Evolutionary conservation across 495 filamentous ascomycete species (phyloP).

Genomic region (Talaromyces proteolyticus): DNA sequence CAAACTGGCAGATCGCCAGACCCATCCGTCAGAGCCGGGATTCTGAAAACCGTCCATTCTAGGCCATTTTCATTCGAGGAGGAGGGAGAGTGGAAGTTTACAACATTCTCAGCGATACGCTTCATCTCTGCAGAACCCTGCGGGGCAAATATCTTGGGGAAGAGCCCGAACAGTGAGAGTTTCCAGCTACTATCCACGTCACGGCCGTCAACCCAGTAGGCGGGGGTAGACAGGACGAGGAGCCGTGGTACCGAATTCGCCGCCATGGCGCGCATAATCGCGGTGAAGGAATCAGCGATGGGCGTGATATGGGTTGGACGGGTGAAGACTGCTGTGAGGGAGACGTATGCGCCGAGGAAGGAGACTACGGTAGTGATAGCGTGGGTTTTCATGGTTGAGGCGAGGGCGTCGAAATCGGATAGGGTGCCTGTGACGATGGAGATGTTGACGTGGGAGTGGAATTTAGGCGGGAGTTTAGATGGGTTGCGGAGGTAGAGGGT

Average conservation of each 20-base stretch:
- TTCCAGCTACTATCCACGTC: not conserved
- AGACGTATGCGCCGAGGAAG: not conserved
- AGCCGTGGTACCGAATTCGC: not conserved
- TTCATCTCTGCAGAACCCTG: not conserved
- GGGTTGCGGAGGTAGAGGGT: not conserved
- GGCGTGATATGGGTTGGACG: not conserved
- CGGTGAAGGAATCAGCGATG: not conserved
- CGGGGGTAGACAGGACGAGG: not conserved
- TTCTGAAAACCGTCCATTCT: not conserved
- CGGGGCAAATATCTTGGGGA: not conserved
- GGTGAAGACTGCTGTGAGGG: not conserved
- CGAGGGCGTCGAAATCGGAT: not conserved
- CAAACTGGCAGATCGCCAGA: not conserved
- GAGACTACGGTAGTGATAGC: not conserved
- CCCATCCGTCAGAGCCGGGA: not conserved
- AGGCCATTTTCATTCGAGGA: not conserved
- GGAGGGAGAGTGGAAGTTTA: too few relatives aligned
- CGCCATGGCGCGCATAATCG: not conserved
- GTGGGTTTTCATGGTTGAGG: not conserved
- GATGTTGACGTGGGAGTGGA: not conserved
- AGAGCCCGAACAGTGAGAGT: not conserved
- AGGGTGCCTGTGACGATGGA: not conserved
- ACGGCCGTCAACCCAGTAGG: not conserved
- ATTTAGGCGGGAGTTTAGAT: not conserved
- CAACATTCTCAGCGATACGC: not conserved